Base-by-base conservation (phyloP, 805 yeast species). In the Candida loeiensis region DNA sequence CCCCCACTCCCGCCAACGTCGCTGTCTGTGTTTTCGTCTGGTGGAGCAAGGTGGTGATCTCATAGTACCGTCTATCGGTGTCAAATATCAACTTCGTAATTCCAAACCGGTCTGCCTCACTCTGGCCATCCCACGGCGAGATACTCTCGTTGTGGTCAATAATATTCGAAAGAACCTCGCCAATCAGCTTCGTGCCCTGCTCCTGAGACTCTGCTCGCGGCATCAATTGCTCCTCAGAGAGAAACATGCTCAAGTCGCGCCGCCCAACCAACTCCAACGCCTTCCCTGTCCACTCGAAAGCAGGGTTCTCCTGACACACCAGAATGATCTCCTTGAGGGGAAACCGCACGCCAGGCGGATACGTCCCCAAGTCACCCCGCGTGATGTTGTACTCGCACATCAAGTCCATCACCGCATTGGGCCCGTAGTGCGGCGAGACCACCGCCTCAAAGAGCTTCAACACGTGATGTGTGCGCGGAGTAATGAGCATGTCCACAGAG, bases 61-160 rank as follows among this genome's bases (percentile, higher is more conserved):
- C 95, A 49, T 76, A 79, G 54, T 83, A 85, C 34, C 97, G 66
- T 34, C 95, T 64, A 57, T 91, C 98, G 31, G 76, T 73, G 12
- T 81, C 78, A 54, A 88, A 91, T 0, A 90, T 79, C 9, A 84
- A 60, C 45, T 76, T 78, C 1, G 91, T 80, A n/a, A 85, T 73
- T 22, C 74, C 74, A 33, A 81, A 73, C 34, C 83, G 64, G 41
- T 82, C 90, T 3, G 81, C 79, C 50, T 85, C 91, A 1, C 79
- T 69, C 36, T 79, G 84, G 6, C 77, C 83, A 58, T 81, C 86
- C 84, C 85, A 80, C 0, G 88, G 80, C 27, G 73, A 55, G 1
- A 76, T 56, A 3, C 67, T 62, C 15, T 78, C 82, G 20, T 49
- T 51, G 21, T 62, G 66, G 20, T 36, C 74, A 55, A 39, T 70